These are phyloP conservation scores for Sclerotinia nivalis DNA, from an alignment of 2,329 filamentous ascomycete genomes.

Conservation along the genomic window DNA sequence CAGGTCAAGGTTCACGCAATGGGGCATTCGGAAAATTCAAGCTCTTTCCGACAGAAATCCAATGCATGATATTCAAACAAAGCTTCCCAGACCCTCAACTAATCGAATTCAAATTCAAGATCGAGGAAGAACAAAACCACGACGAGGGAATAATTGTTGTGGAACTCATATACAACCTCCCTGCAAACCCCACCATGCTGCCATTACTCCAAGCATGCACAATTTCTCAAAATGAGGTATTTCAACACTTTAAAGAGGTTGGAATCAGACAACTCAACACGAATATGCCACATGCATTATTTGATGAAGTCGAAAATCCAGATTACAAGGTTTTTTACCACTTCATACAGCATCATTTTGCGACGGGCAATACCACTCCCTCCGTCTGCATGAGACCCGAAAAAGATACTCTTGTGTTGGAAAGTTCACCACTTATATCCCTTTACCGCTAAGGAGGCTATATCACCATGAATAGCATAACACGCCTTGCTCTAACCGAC, in stretches of 20 bases:
- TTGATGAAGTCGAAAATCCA: neutral
- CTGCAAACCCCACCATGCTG: neutral
- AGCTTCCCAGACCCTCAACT: neutral
- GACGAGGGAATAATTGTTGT: neutral
- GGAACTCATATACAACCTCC: neutral
- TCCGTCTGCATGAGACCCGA: neutral
- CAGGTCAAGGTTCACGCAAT: neutral
- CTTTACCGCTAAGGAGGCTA: neutral
- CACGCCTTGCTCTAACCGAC: neutral
- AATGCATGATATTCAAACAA: neutral
- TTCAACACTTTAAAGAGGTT: neutral
- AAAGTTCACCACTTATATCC: too few relatives aligned
- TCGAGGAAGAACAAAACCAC: neutral
- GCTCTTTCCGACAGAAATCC: neutral
- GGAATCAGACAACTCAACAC: neutral
- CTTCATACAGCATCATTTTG: neutral
- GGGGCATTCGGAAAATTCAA: neutral
- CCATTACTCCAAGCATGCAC: neutral
- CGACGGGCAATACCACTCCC: neutral
- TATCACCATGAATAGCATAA: neutral
- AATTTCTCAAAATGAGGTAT: neutral
- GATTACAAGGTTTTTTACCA: neutral
- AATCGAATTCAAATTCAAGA: neutral
- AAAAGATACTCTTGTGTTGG: neutral
- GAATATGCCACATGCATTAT: neutral